Evolutionary conservation across 1,139 yeast species (phyloP), one percentile per base, ranked within the genome.

Genomic region (Kluyveromyces sp.): DNA sequence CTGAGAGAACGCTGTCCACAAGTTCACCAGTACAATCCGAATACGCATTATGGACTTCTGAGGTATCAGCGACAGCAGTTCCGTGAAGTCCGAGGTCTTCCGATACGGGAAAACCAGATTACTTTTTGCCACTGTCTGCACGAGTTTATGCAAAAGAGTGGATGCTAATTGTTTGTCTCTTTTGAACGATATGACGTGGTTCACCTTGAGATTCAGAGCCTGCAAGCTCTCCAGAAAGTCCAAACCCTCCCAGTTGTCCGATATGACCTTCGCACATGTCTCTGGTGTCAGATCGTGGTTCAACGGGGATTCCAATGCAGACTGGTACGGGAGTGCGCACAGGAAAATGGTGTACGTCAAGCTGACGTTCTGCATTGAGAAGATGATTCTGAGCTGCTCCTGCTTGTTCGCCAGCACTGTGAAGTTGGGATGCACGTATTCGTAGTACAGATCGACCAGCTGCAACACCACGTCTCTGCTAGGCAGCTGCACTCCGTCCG

Each of bases 341-440:
- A 42, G 19, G 18, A 45, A 33, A 15, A 45, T 39, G 3, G 45
- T 38, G 17, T 42, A 41, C 6, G 30, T 26, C 8, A 45, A 30
- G 12, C 45, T 31, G 6, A 39, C 29, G 29, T 42, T 42, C 13
- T n/a, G 11, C 9, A 30, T 20, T 3, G 43, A 38, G n/a, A 17
- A 26, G 20, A 45, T 40, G 25, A 31, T 4, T 9, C 25, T 22
- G 25, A 40, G 11, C 22, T 31, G 34, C 17, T 22, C 35, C 15
- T 33, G 40, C 12, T 38, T 36, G 11, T 41, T 33, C 12, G 38
- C 36, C 1, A 46, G 34, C 17, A 42, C 29, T 12, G 19, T 34
- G 20, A 42, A n/a, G 16, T 45, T 45, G 1, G 48, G 45, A 13
- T 46, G 46, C 3, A 39, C 30, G 25, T 37, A 39, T 8, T 26